Conservation (phyloP, 2,329 filamentous ascomycete species). For the Davidsoniella eucalypti region DNA sequence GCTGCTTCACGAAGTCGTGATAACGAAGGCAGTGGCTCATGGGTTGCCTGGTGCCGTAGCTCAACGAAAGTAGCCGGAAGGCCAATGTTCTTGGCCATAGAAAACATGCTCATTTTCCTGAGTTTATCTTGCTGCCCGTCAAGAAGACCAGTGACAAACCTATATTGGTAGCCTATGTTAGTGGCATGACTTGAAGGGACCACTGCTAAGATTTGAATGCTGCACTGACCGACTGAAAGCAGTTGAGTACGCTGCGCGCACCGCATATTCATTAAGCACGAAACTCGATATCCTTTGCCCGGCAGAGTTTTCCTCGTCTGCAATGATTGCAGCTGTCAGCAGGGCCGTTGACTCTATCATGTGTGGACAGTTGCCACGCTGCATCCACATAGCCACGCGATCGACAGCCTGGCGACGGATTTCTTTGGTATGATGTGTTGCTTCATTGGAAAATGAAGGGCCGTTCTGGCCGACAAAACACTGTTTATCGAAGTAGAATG, state of each 20-base stretch:
- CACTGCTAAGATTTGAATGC: background rate
- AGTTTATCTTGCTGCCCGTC: conserved; percentile 55
- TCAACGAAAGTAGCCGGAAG: conserved; percentile 72
- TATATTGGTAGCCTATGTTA: conserved; percentile 18
- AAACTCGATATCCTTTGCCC: conserved; percentile 15
- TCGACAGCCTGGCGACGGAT: conserved; percentile 31
- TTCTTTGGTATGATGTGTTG: background rate
- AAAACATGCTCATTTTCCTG: conserved; percentile 57
- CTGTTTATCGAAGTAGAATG: conserved; percentile 35
- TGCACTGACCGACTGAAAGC: conserved; percentile 53
- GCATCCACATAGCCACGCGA: conserved; percentile 50
- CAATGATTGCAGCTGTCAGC: conserved; percentile 50
- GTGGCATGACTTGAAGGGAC: background rate
- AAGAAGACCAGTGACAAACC: conserved; percentile 66
- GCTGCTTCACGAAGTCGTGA: conserved; percentile 55
- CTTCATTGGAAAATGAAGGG: background rate
- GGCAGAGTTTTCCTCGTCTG: conserved; percentile 32
- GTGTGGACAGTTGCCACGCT: conserved; percentile 59
- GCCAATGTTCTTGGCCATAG: conserved; percentile 49
- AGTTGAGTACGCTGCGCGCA: conserved; percentile 53
- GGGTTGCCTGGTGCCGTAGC: conserved; percentile 74
- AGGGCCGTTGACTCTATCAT: conserved; percentile 65
- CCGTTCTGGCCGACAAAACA: background rate
- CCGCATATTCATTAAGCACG: conserved; percentile 38
- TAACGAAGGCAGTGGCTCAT: conserved; percentile 70